A percentile compares a stretch with the other conserved stretches of the same genome.
Evolutionary conservation across 108 stramenopile species (phyloP).

Genomic region (Skeletonema grethae): DNA sequence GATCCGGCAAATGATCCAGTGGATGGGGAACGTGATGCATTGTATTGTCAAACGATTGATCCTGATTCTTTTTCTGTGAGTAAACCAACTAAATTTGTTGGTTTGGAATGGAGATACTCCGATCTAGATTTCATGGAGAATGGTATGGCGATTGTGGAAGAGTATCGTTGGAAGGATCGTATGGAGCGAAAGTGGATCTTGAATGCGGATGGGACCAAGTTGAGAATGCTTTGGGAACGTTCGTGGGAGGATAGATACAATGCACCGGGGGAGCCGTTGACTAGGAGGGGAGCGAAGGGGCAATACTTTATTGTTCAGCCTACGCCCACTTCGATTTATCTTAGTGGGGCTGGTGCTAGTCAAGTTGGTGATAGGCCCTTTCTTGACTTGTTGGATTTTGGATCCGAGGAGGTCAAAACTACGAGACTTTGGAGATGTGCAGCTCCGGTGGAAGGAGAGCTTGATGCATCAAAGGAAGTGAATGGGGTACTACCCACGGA

Average conservation of each 20-base stretch:
- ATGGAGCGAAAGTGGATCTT: conserved; percentile 41
- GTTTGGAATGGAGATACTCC: conserved; percentile 37
- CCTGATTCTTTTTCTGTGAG: conserved; percentile 11
- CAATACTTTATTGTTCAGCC: conserved; percentile 41
- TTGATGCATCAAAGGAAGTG: conserved; percentile 47
- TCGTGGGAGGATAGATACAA: conserved; percentile 49
- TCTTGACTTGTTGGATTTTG: conserved; percentile 43
- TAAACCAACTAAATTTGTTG: conserved; percentile 24
- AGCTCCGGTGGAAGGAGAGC: conserved; percentile 45
- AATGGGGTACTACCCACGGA: conserved; percentile 38
- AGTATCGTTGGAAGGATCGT: conserved; percentile 48
- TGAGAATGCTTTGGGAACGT: conserved; percentile 33
- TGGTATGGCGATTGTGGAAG: conserved; percentile 18
- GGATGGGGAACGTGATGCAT: conserved; percentile 34
- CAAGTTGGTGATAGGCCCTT: conserved; percentile 52
- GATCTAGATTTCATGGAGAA: conserved; percentile 29
- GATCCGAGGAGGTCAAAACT: conserved; percentile 17
- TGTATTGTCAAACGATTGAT: conserved; percentile 28
- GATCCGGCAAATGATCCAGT: conserved; percentile 26
- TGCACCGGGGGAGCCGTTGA: conserved; percentile 37
- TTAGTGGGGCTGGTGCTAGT: conserved; percentile 49
- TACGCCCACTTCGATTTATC: conserved; percentile 29
- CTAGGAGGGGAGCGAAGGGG: conserved; percentile 18
- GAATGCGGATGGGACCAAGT: conserved; percentile 11
- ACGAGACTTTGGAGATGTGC: conserved; percentile 48